Evolutionary conservation across 306 rosid species (phyloP).

Genomic region (Aeschynomene evenia): DNA sequence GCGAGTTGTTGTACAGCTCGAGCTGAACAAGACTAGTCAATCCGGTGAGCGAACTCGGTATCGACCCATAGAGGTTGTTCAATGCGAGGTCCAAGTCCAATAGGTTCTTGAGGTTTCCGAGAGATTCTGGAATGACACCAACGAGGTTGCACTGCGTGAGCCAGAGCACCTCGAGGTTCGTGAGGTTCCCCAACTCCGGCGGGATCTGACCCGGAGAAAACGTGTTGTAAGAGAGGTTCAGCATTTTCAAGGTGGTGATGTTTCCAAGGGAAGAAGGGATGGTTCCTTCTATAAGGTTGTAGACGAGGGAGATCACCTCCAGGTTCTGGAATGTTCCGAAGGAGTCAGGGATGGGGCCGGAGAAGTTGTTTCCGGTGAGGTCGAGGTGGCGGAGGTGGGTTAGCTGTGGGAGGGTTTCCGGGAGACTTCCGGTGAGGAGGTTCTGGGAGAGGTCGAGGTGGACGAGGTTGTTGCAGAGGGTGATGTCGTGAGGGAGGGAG

Average conservation of each 20-base stretch:
- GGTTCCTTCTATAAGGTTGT: slow-evolving; percentile 55
- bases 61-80: slow-evolving; percentile 55
- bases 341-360: slow-evolving; percentile 60
- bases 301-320: slow-evolving; percentile 62
- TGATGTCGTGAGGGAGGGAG: slow-evolving; percentile 49
- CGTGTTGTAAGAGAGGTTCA: slow-evolving; percentile 81
- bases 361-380: slow-evolving; percentile 76
- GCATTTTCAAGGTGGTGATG: slow-evolving; percentile 56
- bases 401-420: slow-evolving; percentile 46
- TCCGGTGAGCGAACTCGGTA: slow-evolving; percentile 54
- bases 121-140: slow-evolving; percentile 67
- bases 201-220: slow-evolving; percentile 64
- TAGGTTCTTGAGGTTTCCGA: slow-evolving; percentile 53
- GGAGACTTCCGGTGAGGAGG: slow-evolving; percentile 73
- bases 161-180: slow-evolving; percentile 67
- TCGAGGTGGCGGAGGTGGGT: slow-evolving; percentile 60
- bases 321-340: slow-evolving; percentile 62
- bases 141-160: slow-evolving; percentile 58
- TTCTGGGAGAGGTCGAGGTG: slow-evolving; percentile 82
- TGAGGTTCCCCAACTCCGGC: slow-evolving; percentile 62
- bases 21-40: slow-evolving; percentile 56
- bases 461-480: slow-evolving; percentile 48
- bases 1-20: slow-evolving; percentile 76
- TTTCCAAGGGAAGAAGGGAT: slow-evolving; percentile 62
- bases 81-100: slow-evolving; percentile 61